Conservation (phyloP, 1,139 yeast genomes). For the Zygosaccharomyces pseudobailii region DNA sequence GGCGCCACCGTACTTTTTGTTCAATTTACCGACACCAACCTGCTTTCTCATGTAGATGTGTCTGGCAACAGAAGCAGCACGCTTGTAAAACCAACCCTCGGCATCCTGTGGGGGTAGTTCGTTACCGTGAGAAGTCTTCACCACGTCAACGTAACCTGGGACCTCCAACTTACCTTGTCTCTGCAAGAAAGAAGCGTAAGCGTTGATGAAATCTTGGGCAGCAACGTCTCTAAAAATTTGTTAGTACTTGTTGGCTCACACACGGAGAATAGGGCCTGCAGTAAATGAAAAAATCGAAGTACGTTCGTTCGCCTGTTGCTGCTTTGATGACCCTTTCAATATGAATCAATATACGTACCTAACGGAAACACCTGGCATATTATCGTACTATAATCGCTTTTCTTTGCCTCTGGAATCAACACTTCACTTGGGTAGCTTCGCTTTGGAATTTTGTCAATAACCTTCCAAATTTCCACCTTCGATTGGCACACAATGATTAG, state of each 20-base stretch:
- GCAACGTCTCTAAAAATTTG: conserved; percentile 83
- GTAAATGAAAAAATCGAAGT: not conserved
- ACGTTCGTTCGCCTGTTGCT: not conserved
- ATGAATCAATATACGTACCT: conserved; percentile 59
- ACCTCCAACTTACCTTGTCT: conserved; percentile 99
- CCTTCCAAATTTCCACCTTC: not conserved
- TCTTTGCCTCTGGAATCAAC: conserved; percentile 3
- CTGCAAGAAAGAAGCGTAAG: conserved; percentile 99
- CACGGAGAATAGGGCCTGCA: not conserved
- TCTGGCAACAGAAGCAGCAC: conserved; percentile 99
- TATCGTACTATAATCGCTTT: conserved; percentile 34
- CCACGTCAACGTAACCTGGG: conserved; percentile 99
- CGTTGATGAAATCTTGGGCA: conserved; percentile 99
- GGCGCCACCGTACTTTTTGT: conserved; percentile 99
- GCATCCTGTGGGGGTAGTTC: conserved; percentile 99
- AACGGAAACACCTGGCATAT: conserved; percentile 98
- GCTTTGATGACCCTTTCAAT: not conserved
- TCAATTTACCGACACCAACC: conserved; percentile 98
- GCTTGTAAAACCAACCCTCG: conserved; percentile 99
- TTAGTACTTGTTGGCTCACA: conserved; percentile 1
- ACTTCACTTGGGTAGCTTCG: not conserved
- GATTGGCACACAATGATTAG: conserved; percentile 1
- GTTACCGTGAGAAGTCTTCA: conserved; percentile 98
- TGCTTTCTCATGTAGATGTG: conserved; percentile 99
- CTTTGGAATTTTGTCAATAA: conserved; percentile 2